A percentile compares a stretch with the other conserved stretches of the same genome.
Evolutionary conservation across 768 basidiomycete species (phyloP).

Genomic region (Serendipita vermifera): DNA sequence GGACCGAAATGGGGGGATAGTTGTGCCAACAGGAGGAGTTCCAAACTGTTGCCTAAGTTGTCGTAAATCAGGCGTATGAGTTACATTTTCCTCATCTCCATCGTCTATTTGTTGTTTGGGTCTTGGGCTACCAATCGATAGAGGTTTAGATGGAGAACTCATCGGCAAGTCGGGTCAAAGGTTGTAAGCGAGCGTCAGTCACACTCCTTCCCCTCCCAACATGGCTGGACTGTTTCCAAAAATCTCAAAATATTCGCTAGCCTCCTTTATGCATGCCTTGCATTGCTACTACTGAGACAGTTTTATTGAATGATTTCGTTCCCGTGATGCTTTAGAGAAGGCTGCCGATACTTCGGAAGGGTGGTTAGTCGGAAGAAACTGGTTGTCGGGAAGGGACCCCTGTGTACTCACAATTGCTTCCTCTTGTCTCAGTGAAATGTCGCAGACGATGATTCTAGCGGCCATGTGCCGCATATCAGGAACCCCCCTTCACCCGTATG

Average conservation of each 20-base stretch:
- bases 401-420: background rate
- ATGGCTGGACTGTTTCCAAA: background rate
- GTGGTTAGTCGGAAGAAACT: too few species aligned
- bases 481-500: background rate
- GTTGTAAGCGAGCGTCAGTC: background rate
- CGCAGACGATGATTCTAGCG: constrained; percentile 3
- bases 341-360: too few species aligned
- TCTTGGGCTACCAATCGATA: constrained; percentile 16
- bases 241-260: background rate
- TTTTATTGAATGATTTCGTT: too few species aligned
- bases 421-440: background rate
- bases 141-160: constrained; percentile 15
- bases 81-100: background rate
- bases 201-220: background rate
- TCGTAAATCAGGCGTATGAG: constrained; percentile 13
- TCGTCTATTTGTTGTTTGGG: constrained; percentile 5
- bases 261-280: background rate
- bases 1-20: constrained; percentile 12
- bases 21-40: constrained; percentile 12
- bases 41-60: constrained; percentile 13
- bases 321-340: too few species aligned
- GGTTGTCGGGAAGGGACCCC: background rate
- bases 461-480: background rate
- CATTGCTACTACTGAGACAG: background rate
- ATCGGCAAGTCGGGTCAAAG: too few species aligned